Conservation (phyloP, 768 basidiomycete genomes). For the Tylopilus balloui region DNA sequence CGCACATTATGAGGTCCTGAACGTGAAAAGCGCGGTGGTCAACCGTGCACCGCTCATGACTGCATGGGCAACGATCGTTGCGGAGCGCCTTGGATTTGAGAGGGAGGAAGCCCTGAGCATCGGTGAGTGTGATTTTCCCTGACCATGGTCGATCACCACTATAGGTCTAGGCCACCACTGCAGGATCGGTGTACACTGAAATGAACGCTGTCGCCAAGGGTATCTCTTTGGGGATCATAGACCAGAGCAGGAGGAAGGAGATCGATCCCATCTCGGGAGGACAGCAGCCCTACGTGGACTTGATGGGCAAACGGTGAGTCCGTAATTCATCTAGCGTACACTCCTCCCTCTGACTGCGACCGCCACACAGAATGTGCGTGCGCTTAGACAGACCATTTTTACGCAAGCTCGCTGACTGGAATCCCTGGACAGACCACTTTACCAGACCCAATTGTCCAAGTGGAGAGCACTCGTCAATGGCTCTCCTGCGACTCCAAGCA, state of each 20-base stretch:
- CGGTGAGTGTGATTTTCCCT: conserved; percentile 43
- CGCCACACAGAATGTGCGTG: conserved; percentile 38
- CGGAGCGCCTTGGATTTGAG: conserved; percentile 81
- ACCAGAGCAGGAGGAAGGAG: conserved; percentile 48
- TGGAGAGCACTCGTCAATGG: conserved; percentile 83
- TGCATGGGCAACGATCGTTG: conserved; percentile 86
- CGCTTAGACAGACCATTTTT: background rate
- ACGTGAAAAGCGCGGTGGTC: conserved; percentile 56
- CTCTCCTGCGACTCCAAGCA: conserved; percentile 60
- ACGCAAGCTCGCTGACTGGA: background rate
- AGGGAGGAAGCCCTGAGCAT: conserved; percentile 89
- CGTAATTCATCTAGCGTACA: background rate
- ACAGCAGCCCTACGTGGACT: conserved; percentile 78
- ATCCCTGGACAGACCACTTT: conserved; percentile 59
- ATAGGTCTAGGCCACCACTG: background rate
- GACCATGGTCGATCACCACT: background rate
- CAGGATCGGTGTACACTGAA: conserved; percentile 91
- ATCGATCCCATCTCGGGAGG: conserved; percentile 52
- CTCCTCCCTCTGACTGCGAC: background rate
- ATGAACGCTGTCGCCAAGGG: conserved; percentile 88
- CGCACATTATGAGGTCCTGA: conserved; percentile 46
- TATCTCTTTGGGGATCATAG: conserved; percentile 73
- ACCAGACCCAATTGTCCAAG: conserved; percentile 58
- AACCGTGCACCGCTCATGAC: conserved; percentile 96
- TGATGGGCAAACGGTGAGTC: conserved; percentile 71